phyloP scores from a whole-genome alignment of 2,329 filamentous ascomycete species.

The Karstenula rhodostoma region DNA sequence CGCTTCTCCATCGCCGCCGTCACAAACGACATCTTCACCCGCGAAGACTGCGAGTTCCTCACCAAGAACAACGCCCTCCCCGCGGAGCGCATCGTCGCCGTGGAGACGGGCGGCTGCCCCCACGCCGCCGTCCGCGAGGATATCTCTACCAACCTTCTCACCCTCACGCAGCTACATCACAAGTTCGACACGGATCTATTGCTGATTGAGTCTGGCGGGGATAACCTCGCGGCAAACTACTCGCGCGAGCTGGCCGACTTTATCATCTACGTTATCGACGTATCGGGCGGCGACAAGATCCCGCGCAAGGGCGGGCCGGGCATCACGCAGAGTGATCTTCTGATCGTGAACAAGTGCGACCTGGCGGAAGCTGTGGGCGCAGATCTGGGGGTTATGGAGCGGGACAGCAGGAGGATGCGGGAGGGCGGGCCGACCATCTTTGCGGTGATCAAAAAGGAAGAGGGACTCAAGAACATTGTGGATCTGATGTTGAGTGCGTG shows the following conservation, averaged over 20 bases:
- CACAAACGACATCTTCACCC: slow-evolving; percentile 99
- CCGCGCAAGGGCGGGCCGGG: slow-evolving; percentile 95
- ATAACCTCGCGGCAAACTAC: slow-evolving; percentile 98
- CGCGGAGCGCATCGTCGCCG: slow-evolving; percentile 84
- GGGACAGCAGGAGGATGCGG: slow-evolving; percentile 90
- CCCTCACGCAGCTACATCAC: slow-evolving; percentile 85
- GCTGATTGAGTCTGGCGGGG: slow-evolving; percentile 93
- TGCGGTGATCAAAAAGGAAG: slow-evolving; percentile 93
- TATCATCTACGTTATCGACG: slow-evolving; percentile 99
- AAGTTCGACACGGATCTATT: slow-evolving; percentile 83
- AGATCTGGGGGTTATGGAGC: slow-evolving; percentile 91
- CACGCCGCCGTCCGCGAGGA: slow-evolving; percentile 98
- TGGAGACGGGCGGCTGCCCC: slow-evolving; percentile 96
- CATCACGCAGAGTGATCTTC: slow-evolving; percentile 92
- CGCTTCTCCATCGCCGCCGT: slow-evolving; percentile 90
- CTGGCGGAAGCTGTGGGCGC: slow-evolving; percentile 89
- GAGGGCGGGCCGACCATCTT: slow-evolving; percentile 96
- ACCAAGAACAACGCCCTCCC: slow-evolving; percentile 86
- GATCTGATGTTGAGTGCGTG: slow-evolving; percentile 89
- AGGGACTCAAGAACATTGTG: slow-evolving; percentile 85
- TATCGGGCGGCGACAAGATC: slow-evolving; percentile 95
- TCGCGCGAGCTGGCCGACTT: slow-evolving; percentile 92
- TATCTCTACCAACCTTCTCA: slow-evolving; percentile 91
- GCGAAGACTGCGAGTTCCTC: slow-evolving; percentile 96
- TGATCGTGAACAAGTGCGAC: slow-evolving; percentile 98